phyloP scores from a whole-genome alignment of 345 rosid species.

The Cardiospermum halicacabum region DNA sequence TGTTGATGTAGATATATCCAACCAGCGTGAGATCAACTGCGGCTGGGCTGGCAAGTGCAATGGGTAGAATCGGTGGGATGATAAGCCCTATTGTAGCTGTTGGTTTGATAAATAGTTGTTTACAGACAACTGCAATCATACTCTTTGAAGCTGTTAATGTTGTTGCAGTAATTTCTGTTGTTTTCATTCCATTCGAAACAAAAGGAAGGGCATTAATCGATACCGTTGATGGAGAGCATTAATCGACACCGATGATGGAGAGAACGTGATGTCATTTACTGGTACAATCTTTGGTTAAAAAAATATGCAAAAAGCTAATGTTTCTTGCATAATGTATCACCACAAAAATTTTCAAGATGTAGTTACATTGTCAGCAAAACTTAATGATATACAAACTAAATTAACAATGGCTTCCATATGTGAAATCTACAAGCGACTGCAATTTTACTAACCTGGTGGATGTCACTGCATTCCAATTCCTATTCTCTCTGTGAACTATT shows the following conservation, averaged over 20 bases:
- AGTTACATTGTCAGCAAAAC: slow-evolving; percentile 1
- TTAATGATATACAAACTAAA: not conserved
- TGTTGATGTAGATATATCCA: slow-evolving; percentile 38
- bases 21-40: slow-evolving; percentile 47
- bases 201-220: slow-evolving; percentile 43
- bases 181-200: slow-evolving; percentile 48
- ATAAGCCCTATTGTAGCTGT: slow-evolving; percentile 52
- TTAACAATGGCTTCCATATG: not conserved
- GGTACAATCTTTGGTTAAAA: not conserved
- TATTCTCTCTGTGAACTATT: slow-evolving; percentile 3
- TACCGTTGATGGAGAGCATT: slow-evolving; percentile 7
- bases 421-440: not conserved
- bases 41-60: slow-evolving; percentile 46
- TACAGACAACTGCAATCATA: slow-evolving; percentile 36
- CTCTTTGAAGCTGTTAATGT: slow-evolving; percentile 33
- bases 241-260: slow-evolving; percentile 18
- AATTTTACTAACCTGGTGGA: not conserved
- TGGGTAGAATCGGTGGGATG: slow-evolving; percentile 65
- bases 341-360: slow-evolving; percentile 2
- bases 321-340: not conserved
- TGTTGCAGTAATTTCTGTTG: slow-evolving; percentile 30
- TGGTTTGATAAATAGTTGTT: slow-evolving; percentile 40
- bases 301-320: not conserved
- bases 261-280: too few relatives aligned
- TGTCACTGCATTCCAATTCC: not conserved